A percentile compares a stretch with the other conserved stretches of the same genome.
phyloP scores from a whole-genome alignment of 805 yeast genomes.

The Metschnikowia vanudenii region DNA sequence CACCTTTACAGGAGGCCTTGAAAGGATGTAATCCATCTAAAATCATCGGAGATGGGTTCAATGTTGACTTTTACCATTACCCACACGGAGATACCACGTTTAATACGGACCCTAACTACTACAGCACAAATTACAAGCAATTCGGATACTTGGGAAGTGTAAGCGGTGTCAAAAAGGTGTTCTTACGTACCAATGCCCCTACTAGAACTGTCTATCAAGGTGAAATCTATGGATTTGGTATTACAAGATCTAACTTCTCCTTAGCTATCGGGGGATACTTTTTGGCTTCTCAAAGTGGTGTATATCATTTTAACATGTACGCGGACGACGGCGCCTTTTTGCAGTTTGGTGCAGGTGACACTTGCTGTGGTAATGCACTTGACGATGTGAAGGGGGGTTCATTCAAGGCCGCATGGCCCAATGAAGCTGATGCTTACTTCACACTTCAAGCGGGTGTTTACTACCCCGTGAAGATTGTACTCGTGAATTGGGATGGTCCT shows the following conservation, averaged over 20 bases:
- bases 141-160: constrained; percentile 2
- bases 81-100: constrained; percentile 3
- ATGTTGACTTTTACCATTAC: constrained; percentile 6
- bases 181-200: neutral
- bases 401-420: constrained; percentile 7
- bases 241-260: constrained; percentile 9
- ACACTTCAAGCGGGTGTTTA: constrained; percentile 5
- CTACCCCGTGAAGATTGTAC: constrained; percentile 9
- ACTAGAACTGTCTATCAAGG: neutral
- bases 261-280: constrained; percentile 10
- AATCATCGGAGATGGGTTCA: constrained; percentile 3
- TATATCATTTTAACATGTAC: constrained; percentile 5
- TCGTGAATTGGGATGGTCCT: constrained; percentile 6
- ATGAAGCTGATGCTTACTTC: constrained; percentile 1
- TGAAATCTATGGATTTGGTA: constrained; percentile 1
- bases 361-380: constrained; percentile 9
- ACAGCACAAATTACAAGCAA: constrained; percentile 4
- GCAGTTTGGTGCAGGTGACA: constrained; percentile 6
- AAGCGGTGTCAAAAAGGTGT: constrained; percentile 1
- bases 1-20: too few relatives aligned
- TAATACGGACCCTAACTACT: constrained; percentile 6
- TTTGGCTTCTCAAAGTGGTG: constrained; percentile 7
- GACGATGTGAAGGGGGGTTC: constrained; percentile 4
- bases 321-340: constrained; percentile 11
- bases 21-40: too few relatives aligned